These are phyloP conservation scores for Ascochyta viciae-villosae DNA, from an alignment of 2,329 filamentous ascomycete species.

Conservation along the genomic window DNA sequence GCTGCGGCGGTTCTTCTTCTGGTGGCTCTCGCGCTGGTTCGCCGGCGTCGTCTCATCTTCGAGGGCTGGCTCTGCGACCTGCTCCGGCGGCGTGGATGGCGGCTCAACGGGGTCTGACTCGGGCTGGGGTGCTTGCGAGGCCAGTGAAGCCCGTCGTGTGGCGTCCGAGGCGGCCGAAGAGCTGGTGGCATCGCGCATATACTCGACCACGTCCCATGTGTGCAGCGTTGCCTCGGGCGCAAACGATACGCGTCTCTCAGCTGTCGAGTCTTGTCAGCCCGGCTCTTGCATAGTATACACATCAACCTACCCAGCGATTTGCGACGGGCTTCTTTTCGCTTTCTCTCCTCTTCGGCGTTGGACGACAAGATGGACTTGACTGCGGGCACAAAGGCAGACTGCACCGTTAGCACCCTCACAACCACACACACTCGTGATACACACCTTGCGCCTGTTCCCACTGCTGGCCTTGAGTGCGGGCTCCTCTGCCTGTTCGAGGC, in stretches of 20 bases:
- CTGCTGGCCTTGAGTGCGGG: slow-evolving; percentile 72
- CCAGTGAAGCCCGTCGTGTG: slow-evolving; percentile 74
- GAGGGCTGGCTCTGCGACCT: slow-evolving; percentile 66
- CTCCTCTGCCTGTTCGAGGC: slow-evolving; percentile 87
- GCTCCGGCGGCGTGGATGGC: slow-evolving; percentile 68
- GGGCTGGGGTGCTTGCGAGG: slow-evolving; percentile 51
- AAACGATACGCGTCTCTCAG: slow-evolving; percentile 93
- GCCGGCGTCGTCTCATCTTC: slow-evolving; percentile 66
- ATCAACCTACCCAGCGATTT: slow-evolving; percentile 75
- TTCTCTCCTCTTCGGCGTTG: slow-evolving; percentile 63
- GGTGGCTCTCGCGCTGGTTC: slow-evolving; percentile 69
- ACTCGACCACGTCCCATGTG: slow-evolving; percentile 94
- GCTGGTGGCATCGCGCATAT: slow-evolving; percentile 83
- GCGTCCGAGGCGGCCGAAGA: slow-evolving; percentile 75
- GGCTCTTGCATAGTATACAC: background rate
- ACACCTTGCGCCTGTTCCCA: slow-evolving; percentile 82
- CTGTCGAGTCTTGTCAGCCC: slow-evolving; percentile 44
- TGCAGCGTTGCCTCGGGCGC: slow-evolving; percentile 96
- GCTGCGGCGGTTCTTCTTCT: slow-evolving; percentile 66
- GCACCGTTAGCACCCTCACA: slow-evolving; percentile 24
- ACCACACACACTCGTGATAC: slow-evolving; percentile 19
- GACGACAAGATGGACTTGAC: slow-evolving; percentile 65
- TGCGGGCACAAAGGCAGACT: slow-evolving; percentile 57
- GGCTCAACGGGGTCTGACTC: slow-evolving; percentile 62
- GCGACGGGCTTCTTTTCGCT: slow-evolving; percentile 84